Evolutionary conservation across 805 yeast species (phyloP), one percentile per base, ranked within the genome.

Genomic region (Candida methanosorbosa): DNA sequence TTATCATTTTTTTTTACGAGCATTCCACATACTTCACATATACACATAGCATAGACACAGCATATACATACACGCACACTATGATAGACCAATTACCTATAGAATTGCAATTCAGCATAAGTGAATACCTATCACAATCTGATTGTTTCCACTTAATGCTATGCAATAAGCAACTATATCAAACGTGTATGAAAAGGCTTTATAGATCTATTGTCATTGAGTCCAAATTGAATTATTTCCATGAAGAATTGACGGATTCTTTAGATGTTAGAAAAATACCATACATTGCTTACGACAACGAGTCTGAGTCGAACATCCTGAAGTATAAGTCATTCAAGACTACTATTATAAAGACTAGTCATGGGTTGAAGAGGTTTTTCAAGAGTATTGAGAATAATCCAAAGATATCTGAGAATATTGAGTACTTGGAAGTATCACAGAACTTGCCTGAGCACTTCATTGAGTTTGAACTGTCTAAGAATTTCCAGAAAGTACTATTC

Each of bases 11-110:
- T n/a, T n/a, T n/a, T n/a, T n/a, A n/a, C n/a, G n/a, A n/a, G n/a
- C n/a, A n/a, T n/a, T n/a, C n/a, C n/a, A n/a, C n/a, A n/a, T n/a
- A n/a, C n/a, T n/a, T n/a, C n/a, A n/a, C n/a, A n/a, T n/a, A n/a
- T n/a, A n/a, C n/a, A n/a, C n/a, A n/a, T n/a, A n/a, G n/a, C n/a
- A n/a, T n/a, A n/a, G n/a, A n/a, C n/a, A n/a, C n/a, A n/a, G n/a
- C n/a, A 18, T 18, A 16, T 17, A 17, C n/a, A 4, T 9, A 11
- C 13, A 9, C 20, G 16, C 31, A 18, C 15, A 37, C 5, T 2
- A 54, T 54, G 59, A 16, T 54, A 5, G 46, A 46, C 7, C n/a
- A n/a, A 6, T 33, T 54, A 9, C 59, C 59, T 4, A 14, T 26
- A 5, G 59, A 54, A 38, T 17, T 54, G 4, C 42, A 42, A 17